phyloP scores from a whole-genome alignment of 345 rosid genomes.

The Turnera subulata region DNA sequence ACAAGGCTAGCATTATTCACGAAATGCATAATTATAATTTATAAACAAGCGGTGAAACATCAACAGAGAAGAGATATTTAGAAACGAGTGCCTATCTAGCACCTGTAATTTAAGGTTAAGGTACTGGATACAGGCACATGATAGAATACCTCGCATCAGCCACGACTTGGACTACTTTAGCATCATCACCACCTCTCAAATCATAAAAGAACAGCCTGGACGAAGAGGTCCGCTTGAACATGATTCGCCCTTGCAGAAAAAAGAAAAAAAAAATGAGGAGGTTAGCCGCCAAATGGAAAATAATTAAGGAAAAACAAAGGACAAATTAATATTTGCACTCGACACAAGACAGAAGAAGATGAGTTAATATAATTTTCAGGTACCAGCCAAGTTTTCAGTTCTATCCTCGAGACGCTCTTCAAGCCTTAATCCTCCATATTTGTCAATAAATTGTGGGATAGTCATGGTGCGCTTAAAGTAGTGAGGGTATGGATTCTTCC shows the following conservation, averaged over 20 bases:
- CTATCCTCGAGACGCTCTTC: conserved; percentile 72
- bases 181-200: conserved; percentile 60
- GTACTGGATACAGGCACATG: neutral
- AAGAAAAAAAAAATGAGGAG: no score
- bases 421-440: conserved; percentile 51
- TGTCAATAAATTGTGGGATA: conserved; percentile 51
- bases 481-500: conserved; percentile 83
- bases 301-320: neutral
- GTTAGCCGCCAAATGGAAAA: conserved; percentile 1
- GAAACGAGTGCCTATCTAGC: no score
- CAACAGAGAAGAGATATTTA: no score
- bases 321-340: no score
- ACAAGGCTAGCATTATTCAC: no score
- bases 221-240: conserved; percentile 84
- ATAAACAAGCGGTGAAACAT: no score
- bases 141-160: conserved; percentile 73
- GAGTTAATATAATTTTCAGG: neutral
- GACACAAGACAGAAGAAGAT: neutral
- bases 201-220: conserved; percentile 90
- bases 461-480: conserved; percentile 59
- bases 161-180: conserved; percentile 94
- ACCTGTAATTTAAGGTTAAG: no score
- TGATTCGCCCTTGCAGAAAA: conserved; percentile 63
- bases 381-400: conserved; percentile 69
- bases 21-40: no score